Base-by-base conservation (phyloP, 192 early-diverging fungal species). In the Coemansia sp. region DNA sequence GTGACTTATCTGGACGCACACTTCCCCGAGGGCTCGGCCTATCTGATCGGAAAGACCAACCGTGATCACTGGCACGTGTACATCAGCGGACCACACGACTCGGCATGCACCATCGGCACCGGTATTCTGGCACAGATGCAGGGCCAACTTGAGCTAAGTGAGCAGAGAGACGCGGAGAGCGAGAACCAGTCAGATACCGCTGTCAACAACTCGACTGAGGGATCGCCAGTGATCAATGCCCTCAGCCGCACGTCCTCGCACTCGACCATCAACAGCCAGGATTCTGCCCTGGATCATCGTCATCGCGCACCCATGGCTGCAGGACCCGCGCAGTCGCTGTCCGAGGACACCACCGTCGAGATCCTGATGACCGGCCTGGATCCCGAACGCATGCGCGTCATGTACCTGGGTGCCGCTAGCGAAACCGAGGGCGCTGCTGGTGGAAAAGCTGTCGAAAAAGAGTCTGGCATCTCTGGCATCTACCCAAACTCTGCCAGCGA, bases 1-100 rank as follows among this genome's bases (percentile, higher is more conserved):
- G 95, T 97, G 8, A 79, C 67, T 18, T 90, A 83, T 66, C 77
- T 91, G 66, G 89, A 91, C 68, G 73, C 80, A 5, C 76, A 83
- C 58, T 91, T 91, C 63, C 85, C 84, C 68, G 84, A 80, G 61
- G 91, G 91, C 3, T 83, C 90, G 20, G 95, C 92, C 4, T 99
- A 99, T 72, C 88, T 91, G 56, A 87, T 99, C 56, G 97, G 97
- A 31, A 94, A 92, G 65, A 88, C 92, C 62, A 97, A 96, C 77
- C 89, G 89, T 17, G 95, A 99, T 51, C 93, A 99, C 82, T 99
- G 97, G 97, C 92, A 94, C 71, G 83, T 96, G 42, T 99, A 96
- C 81, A 78, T 93, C 62, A 91, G 90, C 31, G 86, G 89, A 20
- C 93, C 93, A 52, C 72, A 84, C 64, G 72, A 77, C 25, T 22